phyloP scores from a whole-genome alignment of 306 rosid species.

The Sechiopsis laciniata region DNA sequence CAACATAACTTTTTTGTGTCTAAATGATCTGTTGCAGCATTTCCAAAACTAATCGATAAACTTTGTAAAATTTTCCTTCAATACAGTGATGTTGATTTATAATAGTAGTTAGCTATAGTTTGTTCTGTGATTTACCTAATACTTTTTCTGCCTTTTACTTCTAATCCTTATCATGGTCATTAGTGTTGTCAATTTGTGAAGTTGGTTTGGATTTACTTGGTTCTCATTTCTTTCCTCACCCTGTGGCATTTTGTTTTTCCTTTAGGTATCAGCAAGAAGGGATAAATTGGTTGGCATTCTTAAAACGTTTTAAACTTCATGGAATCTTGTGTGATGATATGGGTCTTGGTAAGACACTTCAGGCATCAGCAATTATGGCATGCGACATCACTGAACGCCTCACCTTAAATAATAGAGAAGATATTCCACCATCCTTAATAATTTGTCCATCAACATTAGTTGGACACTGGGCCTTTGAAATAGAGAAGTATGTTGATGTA shows the following conservation, averaged over 20 bases:
- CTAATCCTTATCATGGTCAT: background rate
- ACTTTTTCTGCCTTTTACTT: background rate
- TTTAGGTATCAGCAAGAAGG: slow-evolving; percentile 98
- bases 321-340: slow-evolving; percentile 98
- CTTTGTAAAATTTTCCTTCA: background rate
- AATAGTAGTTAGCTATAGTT: background rate
- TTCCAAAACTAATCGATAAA: background rate
- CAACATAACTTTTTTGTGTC: background rate
- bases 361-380: slow-evolving; percentile 92
- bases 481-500: slow-evolving; percentile 78
- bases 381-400: slow-evolving; percentile 71
- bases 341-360: slow-evolving; percentile 99
- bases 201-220: background rate
- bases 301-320: slow-evolving; percentile 99
- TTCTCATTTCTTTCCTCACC: slow-evolving; percentile 22
- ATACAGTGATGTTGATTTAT: background rate
- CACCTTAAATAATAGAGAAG: slow-evolving; percentile 33
- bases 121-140: background rate
- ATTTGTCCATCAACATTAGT: slow-evolving; percentile 96
- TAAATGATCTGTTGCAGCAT: background rate
- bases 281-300: slow-evolving; percentile 90
- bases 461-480: slow-evolving; percentile 98
- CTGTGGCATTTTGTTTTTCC: slow-evolving; percentile 16
- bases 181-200: background rate
- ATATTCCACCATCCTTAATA: slow-evolving; percentile 67